Evolutionary conservation across 495 filamentous ascomycete species (phyloP).

Genomic region (Podospora appendiculata): DNA sequence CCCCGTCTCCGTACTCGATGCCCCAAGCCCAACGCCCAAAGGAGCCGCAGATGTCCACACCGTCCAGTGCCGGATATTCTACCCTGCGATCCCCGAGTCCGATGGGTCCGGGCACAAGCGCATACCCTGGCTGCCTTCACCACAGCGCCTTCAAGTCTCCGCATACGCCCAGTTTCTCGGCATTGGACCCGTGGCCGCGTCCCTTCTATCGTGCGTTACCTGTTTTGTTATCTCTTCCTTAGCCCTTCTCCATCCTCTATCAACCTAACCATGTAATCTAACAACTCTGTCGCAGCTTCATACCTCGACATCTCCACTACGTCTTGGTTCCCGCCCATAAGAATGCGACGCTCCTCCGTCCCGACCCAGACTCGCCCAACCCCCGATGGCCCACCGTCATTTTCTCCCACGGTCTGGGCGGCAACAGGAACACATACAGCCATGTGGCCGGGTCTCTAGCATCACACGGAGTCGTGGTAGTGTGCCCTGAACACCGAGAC

Average conservation of each 20-base stretch:
- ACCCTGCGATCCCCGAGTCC: conserved; percentile 49
- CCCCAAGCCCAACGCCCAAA: conserved; percentile 42
- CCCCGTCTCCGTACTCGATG: conserved; percentile 50
- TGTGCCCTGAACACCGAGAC: conserved; percentile 71
- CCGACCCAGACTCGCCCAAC: conserved; percentile 15
- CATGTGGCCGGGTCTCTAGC: conserved; percentile 63
- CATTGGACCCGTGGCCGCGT: conserved; percentile 43
- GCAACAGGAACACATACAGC: conserved; percentile 67
- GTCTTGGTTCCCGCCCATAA: conserved; percentile 47
- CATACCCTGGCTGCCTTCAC: conserved; percentile 64
- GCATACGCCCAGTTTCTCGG: conserved; percentile 65
- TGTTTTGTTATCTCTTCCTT: background rate
- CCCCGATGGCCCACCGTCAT: conserved; percentile 65
- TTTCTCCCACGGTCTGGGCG: conserved; percentile 75
- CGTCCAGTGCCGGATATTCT: conserved; percentile 68
- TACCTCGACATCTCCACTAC: conserved; percentile 61
- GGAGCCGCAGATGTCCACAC: conserved; percentile 47
- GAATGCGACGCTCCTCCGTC: conserved; percentile 27
- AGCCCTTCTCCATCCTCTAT: too few relatives aligned
- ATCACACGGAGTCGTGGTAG: conserved; percentile 65
- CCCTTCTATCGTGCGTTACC: conserved; percentile 52
- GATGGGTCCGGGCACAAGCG: conserved; percentile 17
- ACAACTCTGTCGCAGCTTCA: conserved; percentile 26
- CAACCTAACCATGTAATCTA: background rate
- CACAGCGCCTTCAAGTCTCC: conserved; percentile 59